phyloP scores from a whole-genome alignment of 495 filamentous ascomycete genomes.

The Evernia prunastri region DNA sequence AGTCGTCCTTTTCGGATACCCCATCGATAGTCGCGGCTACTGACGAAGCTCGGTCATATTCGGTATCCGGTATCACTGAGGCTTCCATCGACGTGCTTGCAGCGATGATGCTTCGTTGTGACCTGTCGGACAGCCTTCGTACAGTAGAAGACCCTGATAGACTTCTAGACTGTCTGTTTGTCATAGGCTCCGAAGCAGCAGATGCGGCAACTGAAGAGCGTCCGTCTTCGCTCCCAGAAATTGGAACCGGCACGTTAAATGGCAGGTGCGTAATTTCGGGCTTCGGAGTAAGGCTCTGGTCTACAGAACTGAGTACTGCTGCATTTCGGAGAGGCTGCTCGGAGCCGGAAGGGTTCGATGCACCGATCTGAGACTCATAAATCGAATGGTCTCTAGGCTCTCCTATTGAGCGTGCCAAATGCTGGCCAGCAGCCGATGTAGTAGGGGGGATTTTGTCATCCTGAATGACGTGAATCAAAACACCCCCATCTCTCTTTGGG shows the following conservation, averaged over 20 bases:
- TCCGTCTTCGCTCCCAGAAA: conserved; percentile 41
- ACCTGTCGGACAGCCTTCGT: conserved; percentile 42
- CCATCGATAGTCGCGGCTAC: conserved; percentile 50
- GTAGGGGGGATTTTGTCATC: conserved; percentile 13
- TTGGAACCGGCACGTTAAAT: conserved; percentile 47
- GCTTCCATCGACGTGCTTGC: conserved; percentile 37
- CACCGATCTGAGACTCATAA: background rate
- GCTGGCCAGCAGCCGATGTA: background rate
- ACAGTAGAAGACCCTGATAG: conserved; percentile 43
- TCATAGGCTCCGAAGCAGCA: conserved; percentile 41
- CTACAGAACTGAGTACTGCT: background rate
- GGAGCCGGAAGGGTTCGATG: background rate
- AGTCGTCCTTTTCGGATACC: conserved; percentile 31
- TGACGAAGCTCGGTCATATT: conserved; percentile 36
- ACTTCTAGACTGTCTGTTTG: conserved; percentile 33
- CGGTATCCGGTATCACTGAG: conserved; percentile 36
- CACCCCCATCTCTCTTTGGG: background rate
- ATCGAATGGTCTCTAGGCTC: conserved; percentile 4
- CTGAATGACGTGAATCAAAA: conserved; percentile 16
- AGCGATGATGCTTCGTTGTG: conserved; percentile 28
- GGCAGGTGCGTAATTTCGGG: conserved; percentile 52
- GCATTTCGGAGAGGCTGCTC: conserved; percentile 6
- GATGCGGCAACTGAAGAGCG: conserved; percentile 56
- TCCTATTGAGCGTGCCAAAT: background rate
- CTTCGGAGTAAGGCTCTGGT: conserved; percentile 18